Percentiles rank a stretch among this genome's conserved stretches.
Conservation (phyloP, 108 stramenopile genomes). For the Cylindrotheca fusiformis region DNA sequence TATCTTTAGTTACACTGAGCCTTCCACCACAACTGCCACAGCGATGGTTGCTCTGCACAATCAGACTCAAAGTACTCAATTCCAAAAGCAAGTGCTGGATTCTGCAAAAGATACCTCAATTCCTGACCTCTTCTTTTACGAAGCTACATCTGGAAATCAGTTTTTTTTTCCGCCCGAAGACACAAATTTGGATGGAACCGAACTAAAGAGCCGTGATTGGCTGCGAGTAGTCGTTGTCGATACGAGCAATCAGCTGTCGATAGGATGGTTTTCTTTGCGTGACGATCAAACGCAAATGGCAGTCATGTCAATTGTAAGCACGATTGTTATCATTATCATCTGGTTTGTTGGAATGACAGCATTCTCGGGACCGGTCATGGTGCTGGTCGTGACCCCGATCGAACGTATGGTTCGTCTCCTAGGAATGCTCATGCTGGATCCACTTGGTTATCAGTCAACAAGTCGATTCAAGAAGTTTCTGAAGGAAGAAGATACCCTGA, state of each 20-base stretch:
- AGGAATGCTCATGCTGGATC: slow-evolving; percentile 69
- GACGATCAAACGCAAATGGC: slow-evolving; percentile 14
- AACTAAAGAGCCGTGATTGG: slow-evolving; percentile 45
- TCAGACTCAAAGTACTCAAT: slow-evolving; percentile 37
- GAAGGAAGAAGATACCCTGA: slow-evolving; percentile 43
- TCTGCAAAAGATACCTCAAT: slow-evolving; percentile 48
- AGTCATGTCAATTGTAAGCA: slow-evolving; percentile 37
- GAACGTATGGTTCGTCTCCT: slow-evolving; percentile 72
- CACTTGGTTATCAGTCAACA: slow-evolving; percentile 67
- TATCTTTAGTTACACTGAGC: slow-evolving; percentile 48
- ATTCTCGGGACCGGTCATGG: slow-evolving; percentile 66
- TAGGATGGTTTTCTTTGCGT: slow-evolving; percentile 13
- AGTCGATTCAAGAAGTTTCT: slow-evolving; percentile 45
- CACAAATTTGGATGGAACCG: neutral
- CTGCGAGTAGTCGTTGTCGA: slow-evolving; percentile 37
- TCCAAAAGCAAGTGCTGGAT: slow-evolving; percentile 36
- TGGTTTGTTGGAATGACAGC: slow-evolving; percentile 63
- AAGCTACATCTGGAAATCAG: slow-evolving; percentile 8
- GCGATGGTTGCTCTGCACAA: slow-evolving; percentile 58
- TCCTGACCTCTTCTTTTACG: slow-evolving; percentile 51
- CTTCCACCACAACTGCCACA: slow-evolving; percentile 14
- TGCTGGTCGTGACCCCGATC: slow-evolving; percentile 62
- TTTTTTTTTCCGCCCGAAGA: neutral
- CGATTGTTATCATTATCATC: slow-evolving; percentile 50
- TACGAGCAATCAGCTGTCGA: slow-evolving; percentile 5